Evolutionary conservation across 2,329 filamentous ascomycete genomes (phyloP), one percentile per base, ranked within the genome.

Genomic region (Colletotrichum chrysophilum): DNA sequence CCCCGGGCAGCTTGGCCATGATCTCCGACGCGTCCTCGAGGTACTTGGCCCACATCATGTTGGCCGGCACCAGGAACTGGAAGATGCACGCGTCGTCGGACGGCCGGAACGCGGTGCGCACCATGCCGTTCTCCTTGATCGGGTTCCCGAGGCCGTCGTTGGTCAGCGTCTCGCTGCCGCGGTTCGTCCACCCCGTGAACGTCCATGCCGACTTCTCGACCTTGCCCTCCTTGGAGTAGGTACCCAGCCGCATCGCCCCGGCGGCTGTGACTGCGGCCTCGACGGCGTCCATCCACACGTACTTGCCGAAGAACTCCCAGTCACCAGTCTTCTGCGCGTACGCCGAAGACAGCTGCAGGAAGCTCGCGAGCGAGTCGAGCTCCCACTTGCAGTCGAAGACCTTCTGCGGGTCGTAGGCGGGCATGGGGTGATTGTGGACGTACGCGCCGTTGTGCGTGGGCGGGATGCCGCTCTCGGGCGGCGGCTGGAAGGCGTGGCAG

Each of bases 381-480:
- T 98, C 96, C 84, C 96, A 98, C 85, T 98, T 98, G 89, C 95
- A 97, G 82, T 96, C 95, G 80, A 95, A 96, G 2, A 96, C 85
- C 48, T 93, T 89, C 3, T 88, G 88, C 2, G 89, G 88, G 80
- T 94, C 94, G 28, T 95, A 93, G 34, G 88, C 85, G 0, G 95
- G 95, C 87, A 76, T 91, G 84, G 83, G 81, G 85, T 86, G 77
- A 82, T 93, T 93, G 3, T 90, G 89, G 74, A 89, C 90, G 79
- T 87, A 89, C 1, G 90, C 91, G 3, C 89, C 86, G 80, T 94
- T 94, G 14, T 85, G 81, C 0, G 88, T 87, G 3, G 93, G 89
- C 3, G 84, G 80, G 38, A 96, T 88, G 4, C 92, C 91, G 67
- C 94, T 95, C 67, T 95, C 94, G 4, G 91, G 89, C 0, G 96